Base-by-base conservation (phyloP, 257 asterid genomes). In the Apocynum venetum region DNA sequence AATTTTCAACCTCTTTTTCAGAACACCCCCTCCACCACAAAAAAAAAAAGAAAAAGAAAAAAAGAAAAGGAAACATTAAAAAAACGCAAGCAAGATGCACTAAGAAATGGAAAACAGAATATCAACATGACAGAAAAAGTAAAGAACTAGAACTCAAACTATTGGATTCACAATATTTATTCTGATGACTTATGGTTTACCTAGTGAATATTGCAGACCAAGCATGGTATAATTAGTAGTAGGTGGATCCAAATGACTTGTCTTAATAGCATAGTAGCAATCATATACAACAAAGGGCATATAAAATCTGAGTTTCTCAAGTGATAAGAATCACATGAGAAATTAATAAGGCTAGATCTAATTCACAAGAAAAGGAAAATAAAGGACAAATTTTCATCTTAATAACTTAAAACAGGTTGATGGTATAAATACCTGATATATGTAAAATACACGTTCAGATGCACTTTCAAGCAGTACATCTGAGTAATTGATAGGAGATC, bases 401-500 rank as follows among this genome's bases (percentile, higher is more conserved):
- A 70, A 57, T 14, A 66, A 14, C 36, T 5, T 48, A 48, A 0
- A 20, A n/a, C n/a, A 61, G 76, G 47, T 68, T 67, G 57, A 66
- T 47, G 60, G 77, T 49, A 66, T 65, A 17, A 12, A 51, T 83
- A 93, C 99, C 98, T 95, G 98, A 84, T 88, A 95, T 79, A 95
- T 91, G 84, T 95, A 95, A 85, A 80, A 95, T 79, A 89, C 76
- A 71, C 97, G 98, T 65, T 95, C 98, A 61, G 99, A 95, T 82
- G 98, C 94, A 85, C 89, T 90, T 83, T 95, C 99, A 79, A 95
- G 96, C 84, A 76, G 96, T 76, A 83, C 76, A 73, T 88, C 91
- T 41, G 98, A 93, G 88, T 93, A 95, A 82, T 95, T 95, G 78
- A 91, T 87, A 40, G 98, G 99, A 77, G 98, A 95, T 66, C 97